phyloP scores from a whole-genome alignment of 495 filamentous ascomycete species.

The Penicillium desertorum region DNA sequence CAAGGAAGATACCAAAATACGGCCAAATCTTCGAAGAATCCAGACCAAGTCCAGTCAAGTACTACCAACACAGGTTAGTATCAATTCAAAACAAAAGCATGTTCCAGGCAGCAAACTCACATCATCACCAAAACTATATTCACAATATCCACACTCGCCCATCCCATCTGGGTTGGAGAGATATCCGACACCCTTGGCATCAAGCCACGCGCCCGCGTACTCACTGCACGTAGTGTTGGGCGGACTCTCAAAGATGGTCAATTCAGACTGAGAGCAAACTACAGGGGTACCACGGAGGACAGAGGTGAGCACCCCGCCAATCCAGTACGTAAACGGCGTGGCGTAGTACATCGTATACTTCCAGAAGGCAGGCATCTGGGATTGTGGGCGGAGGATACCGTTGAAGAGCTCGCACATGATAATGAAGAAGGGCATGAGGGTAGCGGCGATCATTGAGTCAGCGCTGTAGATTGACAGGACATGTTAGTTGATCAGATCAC shows the following conservation, averaged over 20 bases:
- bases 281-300: slow-evolving; percentile 65
- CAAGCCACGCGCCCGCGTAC: slow-evolving; percentile 70
- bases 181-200: slow-evolving; percentile 63
- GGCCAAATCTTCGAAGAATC: slow-evolving; percentile 60
- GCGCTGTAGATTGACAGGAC: slow-evolving; percentile 49
- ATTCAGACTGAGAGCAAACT: slow-evolving; percentile 55
- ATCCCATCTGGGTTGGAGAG: slow-evolving; percentile 44
- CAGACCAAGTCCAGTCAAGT: slow-evolving; percentile 62
- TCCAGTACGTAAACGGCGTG: slow-evolving; percentile 81
- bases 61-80: slow-evolving; percentile 43
- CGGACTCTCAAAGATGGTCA: slow-evolving; percentile 64
- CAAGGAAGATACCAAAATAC: slow-evolving; percentile 72
- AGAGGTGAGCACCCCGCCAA: slow-evolving; percentile 72
- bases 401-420: slow-evolving; percentile 60
- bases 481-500: slow-evolving; percentile 17
- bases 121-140: slow-evolving; percentile 56
- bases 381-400: slow-evolving; percentile 76
- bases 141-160: slow-evolving; percentile 56
- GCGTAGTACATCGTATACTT: slow-evolving; percentile 74
- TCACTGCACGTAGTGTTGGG: slow-evolving; percentile 61
- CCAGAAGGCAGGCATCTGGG: slow-evolving; percentile 81
- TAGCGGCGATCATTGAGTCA: slow-evolving; percentile 65
- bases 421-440: slow-evolving; percentile 73
- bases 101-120: slow-evolving; percentile 32
- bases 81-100: neutral